Base-by-base conservation (phyloP, 2,329 filamentous ascomycete species). In the Aspergillus sp. region DNA sequence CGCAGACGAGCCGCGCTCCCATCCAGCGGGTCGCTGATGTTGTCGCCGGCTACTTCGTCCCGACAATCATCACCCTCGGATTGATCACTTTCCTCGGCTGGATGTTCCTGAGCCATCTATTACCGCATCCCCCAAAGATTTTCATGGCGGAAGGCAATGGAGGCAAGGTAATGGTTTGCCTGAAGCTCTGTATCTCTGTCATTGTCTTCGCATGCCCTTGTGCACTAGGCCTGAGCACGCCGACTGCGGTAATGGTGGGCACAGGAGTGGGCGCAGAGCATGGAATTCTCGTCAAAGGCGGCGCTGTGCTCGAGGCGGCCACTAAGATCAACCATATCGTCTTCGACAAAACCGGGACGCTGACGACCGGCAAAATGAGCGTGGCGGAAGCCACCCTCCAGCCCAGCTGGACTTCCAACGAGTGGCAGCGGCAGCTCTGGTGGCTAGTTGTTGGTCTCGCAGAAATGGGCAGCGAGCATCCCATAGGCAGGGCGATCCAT, bases 161-260 rank as follows among this genome's bases (percentile, higher is more conserved):
- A 40, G 91, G 91, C 35, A 89, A 85, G 55, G 68, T 95, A 42
- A 95, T 98, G 84, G 85, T 96, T 2, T 98, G 91, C 55, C 69
- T 96, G 42, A 93, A 96, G 66, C 78, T 98, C 11, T 96, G 91
- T 62, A 98, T 98, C 48, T 93, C 91, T 0, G 91, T 98, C 45
- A 93, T 98, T 52, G 91, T 96, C 13, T 95, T 98, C 58, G 91
- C 91, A 4, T 98, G 91, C 53, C 91, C 91, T 12, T 98, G 91
- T 54, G 91, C 91, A 1, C 75, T 98, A n/a, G 91, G 91, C 35
- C 72, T 98, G 12, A 88, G 86, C 15, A 96, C 91, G 1, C 91
- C 91, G 2, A 98, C 91, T 0, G 91, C 91, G 2, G 88, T 98
- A 55, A 96, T 98, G 91, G 91, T 98, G 17, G 91, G 91, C 26